Evolutionary conservation across 2,329 filamentous ascomycete species (phyloP).

Genomic region (Myriosclerotinia scirpicola): DNA sequence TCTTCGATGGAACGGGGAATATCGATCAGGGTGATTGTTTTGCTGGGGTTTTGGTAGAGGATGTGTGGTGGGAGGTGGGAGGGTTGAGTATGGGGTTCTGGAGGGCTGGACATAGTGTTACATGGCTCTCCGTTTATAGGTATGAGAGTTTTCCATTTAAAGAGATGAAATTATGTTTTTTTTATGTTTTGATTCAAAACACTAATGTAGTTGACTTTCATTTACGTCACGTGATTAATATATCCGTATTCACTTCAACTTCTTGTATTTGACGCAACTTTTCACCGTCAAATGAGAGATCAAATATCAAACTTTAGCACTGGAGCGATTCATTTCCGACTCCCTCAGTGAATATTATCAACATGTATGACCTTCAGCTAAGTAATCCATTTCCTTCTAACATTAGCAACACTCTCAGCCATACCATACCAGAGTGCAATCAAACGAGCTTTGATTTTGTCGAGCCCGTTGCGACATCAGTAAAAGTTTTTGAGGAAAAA

Average conservation of each 20-base stretch:
- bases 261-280: background rate
- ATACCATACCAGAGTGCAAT: too few relatives aligned
- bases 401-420: too few relatives aligned
- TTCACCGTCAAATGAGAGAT: background rate
- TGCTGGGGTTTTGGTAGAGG: background rate
- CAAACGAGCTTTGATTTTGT: too few relatives aligned
- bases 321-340: background rate
- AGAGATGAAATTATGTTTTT: background rate
- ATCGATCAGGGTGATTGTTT: slow-evolving; percentile 48
- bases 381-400: background rate
- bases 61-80: background rate
- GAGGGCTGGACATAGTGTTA: background rate
- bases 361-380: background rate
- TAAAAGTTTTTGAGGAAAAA: too few relatives aligned
- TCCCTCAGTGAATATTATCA: background rate
- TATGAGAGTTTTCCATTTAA: background rate
- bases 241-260: too few relatives aligned
- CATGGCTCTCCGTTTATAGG: background rate
- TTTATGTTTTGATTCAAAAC: too few relatives aligned
- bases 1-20: slow-evolving; percentile 68
- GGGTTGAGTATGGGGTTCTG: background rate
- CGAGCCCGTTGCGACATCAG: too few relatives aligned
- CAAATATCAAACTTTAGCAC: background rate
- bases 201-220: too few relatives aligned
- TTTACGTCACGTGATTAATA: too few relatives aligned